phyloP scores from a whole-genome alignment of 78 protist species.

The Dictyostelium citrinum region DNA sequence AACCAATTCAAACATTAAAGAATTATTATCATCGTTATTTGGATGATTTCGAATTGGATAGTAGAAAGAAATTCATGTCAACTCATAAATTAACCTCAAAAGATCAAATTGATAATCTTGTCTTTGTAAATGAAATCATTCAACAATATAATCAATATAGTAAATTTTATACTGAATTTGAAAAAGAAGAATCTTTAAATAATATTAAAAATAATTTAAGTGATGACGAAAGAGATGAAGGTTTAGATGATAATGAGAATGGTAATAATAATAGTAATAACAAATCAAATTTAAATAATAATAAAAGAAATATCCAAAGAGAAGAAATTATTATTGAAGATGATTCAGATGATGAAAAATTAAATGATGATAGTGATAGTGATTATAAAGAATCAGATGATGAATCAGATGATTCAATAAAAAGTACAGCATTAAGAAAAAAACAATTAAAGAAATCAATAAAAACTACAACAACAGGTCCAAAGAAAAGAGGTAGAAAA shows the following conservation, averaged over 20 bases:
- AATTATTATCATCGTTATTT: slow-evolving; percentile 32
- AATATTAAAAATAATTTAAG: not conserved
- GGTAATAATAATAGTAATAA: not conserved
- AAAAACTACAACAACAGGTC: not conserved
- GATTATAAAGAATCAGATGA: not conserved
- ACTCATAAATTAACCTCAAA: not conserved
- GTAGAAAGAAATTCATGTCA: not conserved
- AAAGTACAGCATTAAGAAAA: not conserved
- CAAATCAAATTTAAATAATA: too few relatives aligned
- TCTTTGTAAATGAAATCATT: slow-evolving; percentile 3
- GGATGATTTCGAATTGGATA: slow-evolving; percentile 3
- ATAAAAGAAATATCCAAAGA: not conserved
- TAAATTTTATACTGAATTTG: not conserved
- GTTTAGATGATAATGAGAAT: not conserved
- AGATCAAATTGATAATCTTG: not conserved
- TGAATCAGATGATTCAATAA: not conserved
- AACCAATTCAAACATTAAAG: slow-evolving; percentile 57
- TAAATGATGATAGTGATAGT: not conserved
- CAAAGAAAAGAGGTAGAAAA: not conserved
- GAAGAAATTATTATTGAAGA: not conserved
- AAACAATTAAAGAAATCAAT: not conserved
- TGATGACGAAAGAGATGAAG: not conserved
- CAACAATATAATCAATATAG: slow-evolving; percentile 6
- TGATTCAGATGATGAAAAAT: not conserved
- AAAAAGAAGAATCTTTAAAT: not conserved